Percentiles rank a stretch among this genome's conserved stretches.
phyloP scores from a whole-genome alignment of 129 eudicot species.

The Arctium lappa region DNA sequence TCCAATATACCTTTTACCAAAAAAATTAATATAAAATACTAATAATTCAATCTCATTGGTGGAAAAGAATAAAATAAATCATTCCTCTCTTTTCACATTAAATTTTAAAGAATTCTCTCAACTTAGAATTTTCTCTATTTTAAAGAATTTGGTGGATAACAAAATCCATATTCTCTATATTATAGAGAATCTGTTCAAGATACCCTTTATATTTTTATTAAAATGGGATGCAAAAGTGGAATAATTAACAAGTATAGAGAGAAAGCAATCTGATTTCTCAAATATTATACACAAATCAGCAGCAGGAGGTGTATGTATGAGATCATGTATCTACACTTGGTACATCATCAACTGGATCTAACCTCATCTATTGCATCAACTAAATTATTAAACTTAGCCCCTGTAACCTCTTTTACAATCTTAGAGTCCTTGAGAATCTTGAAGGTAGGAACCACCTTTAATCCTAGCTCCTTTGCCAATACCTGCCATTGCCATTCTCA shows the following conservation, averaged over 20 bases:
- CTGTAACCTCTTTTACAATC: constrained; percentile 77
- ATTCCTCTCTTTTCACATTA: no score
- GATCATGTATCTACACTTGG: background rate
- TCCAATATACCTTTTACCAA: no score
- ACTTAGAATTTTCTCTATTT: no score
- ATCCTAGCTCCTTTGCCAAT: constrained; percentile 83
- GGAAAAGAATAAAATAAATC: no score
- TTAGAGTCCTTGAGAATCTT: constrained; percentile 70
- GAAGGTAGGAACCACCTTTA: constrained; percentile 87
- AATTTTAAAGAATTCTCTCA: no score
- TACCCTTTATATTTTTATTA: no score
- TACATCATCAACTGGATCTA: constrained; percentile 30
- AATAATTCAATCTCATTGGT: no score
- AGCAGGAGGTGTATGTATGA: background rate
- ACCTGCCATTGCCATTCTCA: constrained; percentile 42
- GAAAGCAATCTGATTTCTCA: background rate
- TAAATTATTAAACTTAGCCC: constrained; percentile 59
- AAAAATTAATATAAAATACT: no score
- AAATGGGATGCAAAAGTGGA: background rate
- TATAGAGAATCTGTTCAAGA: no score
- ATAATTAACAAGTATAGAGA: background rate
- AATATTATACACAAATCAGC: constrained; percentile 15
- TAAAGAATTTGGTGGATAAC: no score
- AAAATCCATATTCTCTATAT: no score
- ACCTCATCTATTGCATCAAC: constrained; percentile 53